phyloP scores from a whole-genome alignment of 495 filamentous ascomycete genomes.

The Thermochaetoides thermophila region DNA sequence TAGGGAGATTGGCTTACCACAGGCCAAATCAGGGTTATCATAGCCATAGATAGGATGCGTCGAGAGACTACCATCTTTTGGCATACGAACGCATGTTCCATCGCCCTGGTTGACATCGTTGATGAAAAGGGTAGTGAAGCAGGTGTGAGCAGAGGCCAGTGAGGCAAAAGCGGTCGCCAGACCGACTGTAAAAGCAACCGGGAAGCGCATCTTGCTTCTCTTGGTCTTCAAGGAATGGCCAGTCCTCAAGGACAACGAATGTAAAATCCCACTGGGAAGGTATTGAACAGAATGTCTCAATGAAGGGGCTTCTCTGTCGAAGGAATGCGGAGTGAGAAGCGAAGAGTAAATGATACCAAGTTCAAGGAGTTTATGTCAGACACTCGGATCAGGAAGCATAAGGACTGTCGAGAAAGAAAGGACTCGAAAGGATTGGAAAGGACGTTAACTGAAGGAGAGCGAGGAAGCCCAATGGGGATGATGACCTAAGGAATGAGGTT shows the following conservation, averaged over 20 bases:
- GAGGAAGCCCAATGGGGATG: too few species aligned
- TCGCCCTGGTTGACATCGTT: conserved; percentile 50
- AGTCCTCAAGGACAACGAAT: conserved; percentile 3
- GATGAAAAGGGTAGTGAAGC: conserved; percentile 52
- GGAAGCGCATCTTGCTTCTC: conserved; percentile 12
- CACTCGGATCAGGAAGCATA: too few species aligned
- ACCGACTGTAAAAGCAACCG: conserved; percentile 11
- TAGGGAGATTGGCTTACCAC: conserved; percentile 33
- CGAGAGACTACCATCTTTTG: conserved; percentile 28
- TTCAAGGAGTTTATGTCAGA: too few species aligned
- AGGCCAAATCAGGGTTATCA: conserved; percentile 45
- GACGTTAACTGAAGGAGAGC: too few species aligned
- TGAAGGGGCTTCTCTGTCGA: too few species aligned
- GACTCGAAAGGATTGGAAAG: too few species aligned
- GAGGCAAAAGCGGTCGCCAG: conserved; percentile 18
- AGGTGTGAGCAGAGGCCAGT: conserved; percentile 40
- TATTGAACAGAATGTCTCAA: too few species aligned
- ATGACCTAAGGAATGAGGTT: too few species aligned
- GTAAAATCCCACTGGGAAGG: too few species aligned
- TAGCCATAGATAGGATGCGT: conserved; percentile 41
- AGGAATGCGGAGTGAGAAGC: too few species aligned
- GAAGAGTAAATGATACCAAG: too few species aligned
- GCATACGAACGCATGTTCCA: conserved; percentile 56
- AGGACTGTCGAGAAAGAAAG: too few species aligned
- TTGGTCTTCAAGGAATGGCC: not conserved